Percentiles rank a stretch among this genome's conserved stretches.
These are phyloP conservation scores for Antarctomyces pellizariae DNA, from an alignment of 495 filamentous ascomycete genomes.

Conservation along the genomic window DNA sequence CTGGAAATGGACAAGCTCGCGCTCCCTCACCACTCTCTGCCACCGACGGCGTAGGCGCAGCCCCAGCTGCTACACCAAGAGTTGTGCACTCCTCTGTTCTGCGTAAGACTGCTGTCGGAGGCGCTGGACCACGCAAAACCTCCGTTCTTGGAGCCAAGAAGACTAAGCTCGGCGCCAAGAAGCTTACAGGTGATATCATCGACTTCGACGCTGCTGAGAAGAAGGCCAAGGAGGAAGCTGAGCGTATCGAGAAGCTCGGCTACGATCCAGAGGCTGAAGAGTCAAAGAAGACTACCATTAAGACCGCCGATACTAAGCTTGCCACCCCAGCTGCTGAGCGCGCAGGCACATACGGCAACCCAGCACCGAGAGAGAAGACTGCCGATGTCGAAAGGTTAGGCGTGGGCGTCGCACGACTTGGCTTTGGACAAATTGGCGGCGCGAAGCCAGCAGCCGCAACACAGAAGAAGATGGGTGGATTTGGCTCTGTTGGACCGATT, in stretches of 20 bases:
- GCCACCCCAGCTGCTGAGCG: conserved; percentile 23
- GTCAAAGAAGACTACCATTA: conserved; percentile 26
- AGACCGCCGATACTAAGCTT: no score
- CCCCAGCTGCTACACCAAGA: conserved; percentile 36
- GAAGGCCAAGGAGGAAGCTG: conserved; percentile 92
- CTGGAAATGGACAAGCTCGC: conserved; percentile 41
- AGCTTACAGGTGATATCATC: conserved; percentile 50
- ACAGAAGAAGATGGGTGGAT: conserved; percentile 52
- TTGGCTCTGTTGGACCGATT: conserved; percentile 61
- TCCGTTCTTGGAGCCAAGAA: conserved; percentile 84
- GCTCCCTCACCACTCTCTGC: conserved; percentile 61
- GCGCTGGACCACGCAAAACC: conserved; percentile 42
- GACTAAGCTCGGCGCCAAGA: conserved; percentile 74
- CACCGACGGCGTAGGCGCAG: conserved; percentile 23
- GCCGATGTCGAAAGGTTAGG: conserved; percentile 76
- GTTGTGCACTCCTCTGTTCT: conserved; percentile 51
- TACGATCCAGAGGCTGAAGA: conserved; percentile 85
- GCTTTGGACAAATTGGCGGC: conserved; percentile 70
- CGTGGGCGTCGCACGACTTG: conserved; percentile 69
- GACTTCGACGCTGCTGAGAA: conserved; percentile 96
- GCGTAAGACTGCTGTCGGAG: conserved; percentile 36
- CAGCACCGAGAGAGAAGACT: conserved; percentile 22
- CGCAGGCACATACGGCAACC: conserved; percentile 35
- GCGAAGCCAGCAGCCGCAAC: conserved; percentile 31
- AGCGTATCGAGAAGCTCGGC: conserved; percentile 91